Base-by-base conservation (phyloP, 768 basidiomycete species). In the Tulasnella sp. region DNA sequence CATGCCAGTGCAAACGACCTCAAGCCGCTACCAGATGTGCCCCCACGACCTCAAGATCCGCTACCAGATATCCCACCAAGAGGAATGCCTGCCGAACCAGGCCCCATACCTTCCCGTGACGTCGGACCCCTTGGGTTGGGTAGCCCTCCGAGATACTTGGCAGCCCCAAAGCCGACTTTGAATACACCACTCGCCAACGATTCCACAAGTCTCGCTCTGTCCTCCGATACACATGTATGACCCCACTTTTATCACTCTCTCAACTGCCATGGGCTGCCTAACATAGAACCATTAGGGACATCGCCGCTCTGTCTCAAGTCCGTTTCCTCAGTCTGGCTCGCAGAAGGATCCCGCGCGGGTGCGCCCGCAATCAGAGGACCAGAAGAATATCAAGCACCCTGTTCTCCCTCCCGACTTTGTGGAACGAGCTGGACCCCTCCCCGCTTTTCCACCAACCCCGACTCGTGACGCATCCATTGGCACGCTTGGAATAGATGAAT, bases 301-400 rank as follows among this genome's bases (percentile, higher is more conserved):
- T 31, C 28, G 64, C 31, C 64, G 64, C 12, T 69, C 64, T 37
- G 34, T 69, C 34, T 69, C 64, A 69, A 69, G 64, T 20, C 64
- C 64, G 12, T 69, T 69, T 37, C 64, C 64, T 28, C 64, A 69
- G 31, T 69, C 64, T 5, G 31, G 64, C 28, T 69, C 64, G 34
- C 64, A 69, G 34, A 69, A 37, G 18, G 64, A 69, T 14, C 64
- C 34, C 28, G 28, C 64, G 64, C 12, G 64, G 18, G 3, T 69
- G 31, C 64, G 64, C 16, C 64, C 64, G 64, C 64, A 69, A 69
- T 69, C 64, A 6, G 64, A 69, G 64, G 64, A 69, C 14, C n/a
- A 34, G 31, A 69, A 69, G 64, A 18, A 54, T 50, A 50, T 64
- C 31, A 69, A 69, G 31, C 64, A 37, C 16, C 34, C 14, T 11